A percentile compares a stretch with the other conserved stretches of the same genome.
phyloP scores from a whole-genome alignment of 768 basidiomycete genomes.

The Mycena capillaripes region DNA sequence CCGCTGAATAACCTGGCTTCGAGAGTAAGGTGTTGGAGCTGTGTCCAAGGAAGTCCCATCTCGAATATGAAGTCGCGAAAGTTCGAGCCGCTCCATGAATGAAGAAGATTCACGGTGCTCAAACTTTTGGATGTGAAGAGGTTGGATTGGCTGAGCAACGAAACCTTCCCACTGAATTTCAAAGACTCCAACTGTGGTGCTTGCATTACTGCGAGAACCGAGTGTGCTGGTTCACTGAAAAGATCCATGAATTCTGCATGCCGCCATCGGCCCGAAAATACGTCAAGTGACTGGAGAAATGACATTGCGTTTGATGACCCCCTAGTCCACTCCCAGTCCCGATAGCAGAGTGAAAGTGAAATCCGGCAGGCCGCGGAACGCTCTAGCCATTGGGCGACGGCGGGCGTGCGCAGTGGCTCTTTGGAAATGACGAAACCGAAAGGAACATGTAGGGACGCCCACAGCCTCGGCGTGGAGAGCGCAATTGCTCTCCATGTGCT shows the following conservation, averaged over 20 bases:
- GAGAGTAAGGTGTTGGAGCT: neutral
- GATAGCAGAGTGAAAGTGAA: neutral
- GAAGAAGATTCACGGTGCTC: neutral
- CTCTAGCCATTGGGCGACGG: neutral
- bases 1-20: no score
- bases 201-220: neutral
- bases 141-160: neutral
- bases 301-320: neutral
- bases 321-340: neutral
- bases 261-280: neutral
- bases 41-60: neutral
- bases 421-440: neutral
- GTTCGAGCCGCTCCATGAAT: neutral
- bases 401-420: neutral
- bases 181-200: neutral
- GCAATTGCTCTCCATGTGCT: conserved; percentile 4
- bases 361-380: neutral
- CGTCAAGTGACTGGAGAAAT: neutral
- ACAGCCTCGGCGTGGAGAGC: neutral
- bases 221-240: no score
- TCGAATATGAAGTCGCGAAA: neutral
- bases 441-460: neutral
- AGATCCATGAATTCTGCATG: neutral
- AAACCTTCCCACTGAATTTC: neutral
- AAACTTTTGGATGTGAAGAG: neutral